Evolutionary conservation across 2,329 filamentous ascomycete species (phyloP), one percentile per base, ranked within the genome.

Genomic region (Sporothrix brasiliensis): DNA sequence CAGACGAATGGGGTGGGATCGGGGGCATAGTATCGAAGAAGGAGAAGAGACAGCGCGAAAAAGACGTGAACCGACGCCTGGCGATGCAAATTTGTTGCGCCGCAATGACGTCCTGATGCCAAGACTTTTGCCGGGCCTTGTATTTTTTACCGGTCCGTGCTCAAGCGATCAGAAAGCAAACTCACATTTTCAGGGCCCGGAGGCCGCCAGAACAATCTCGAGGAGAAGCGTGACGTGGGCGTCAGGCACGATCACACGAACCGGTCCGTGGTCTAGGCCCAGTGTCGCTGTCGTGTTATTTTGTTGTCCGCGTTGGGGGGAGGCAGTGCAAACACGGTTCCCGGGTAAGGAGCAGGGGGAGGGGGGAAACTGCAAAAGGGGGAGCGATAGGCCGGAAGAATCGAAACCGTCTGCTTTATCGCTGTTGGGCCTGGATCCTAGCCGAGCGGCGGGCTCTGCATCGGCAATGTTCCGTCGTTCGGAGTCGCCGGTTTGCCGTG

Each of bases 171-270:
- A 54, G 44, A 39, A 41, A 14, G 44, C 24, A 52, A 21, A 70
- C 73, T 71, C 60, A 74, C 73, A 52, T 70, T 19, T 70, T 69
- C 66, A 67, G 66, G 72, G 72, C 72, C 73, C 73, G 72, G 73
- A 73, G 70, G 71, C 73, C 73, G 69, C 73, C 73, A 72, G 63
- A 58, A 30, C 53, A 70, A 71, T 71, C 27, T 65, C 66, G 53
- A 50, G 30, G 68, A n/a, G n/a, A 49, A 39, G 39, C 49, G 50
- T 68, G 65, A 49, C 50, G 52, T 50, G 54, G 60, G 61, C 58
- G 60, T 49, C 58, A 47, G 58, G 58, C 58, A 63, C 58, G 39
- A 47, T 27, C 39, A n/a, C 21, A 47, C 39, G 39, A 61, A 61
- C 34, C 13, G 24, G 34, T 60, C 47, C 21, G 60, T 61, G 60